Evolutionary conservation across 495 filamentous ascomycete species (phyloP), one percentile per base, ranked within the genome.

Genomic region (Talaromyces proteolyticus): DNA sequence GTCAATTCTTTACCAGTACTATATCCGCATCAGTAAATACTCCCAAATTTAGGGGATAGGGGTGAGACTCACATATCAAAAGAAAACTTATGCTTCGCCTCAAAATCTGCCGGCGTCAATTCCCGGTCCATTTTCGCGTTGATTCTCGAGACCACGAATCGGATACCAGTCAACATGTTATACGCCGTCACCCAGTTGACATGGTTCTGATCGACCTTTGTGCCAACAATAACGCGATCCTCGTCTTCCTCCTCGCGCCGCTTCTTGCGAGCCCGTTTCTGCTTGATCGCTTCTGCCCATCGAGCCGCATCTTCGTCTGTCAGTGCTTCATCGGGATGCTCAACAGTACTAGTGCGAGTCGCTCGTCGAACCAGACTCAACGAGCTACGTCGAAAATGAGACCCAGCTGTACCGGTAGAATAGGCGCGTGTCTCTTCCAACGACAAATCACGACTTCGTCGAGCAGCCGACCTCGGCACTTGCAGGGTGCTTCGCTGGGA

Each of bases 141-240:
- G 50, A 93, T 95, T 51, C 93, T 79, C 50, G 91, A 96, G 4
- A 99, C 94, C 20, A 88, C 87, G 56, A 99, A 96, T 39, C 93
- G 89, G 58, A 99, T 99, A 48, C 93, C 93, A 3, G 93, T 97
- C 69, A 99, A 80, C 93, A 99, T 99, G 68, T 99, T 97, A 68
- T 99, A 99, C 26, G 94, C 91, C 6, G 89, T 96, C 17, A 95
- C 89, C 84, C 89, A 99, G 67, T 99, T 99, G 43, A 88, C 89
- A 64, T 99, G 93, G 57, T 88, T 87, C 69, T 96, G 91, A 63
- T 97, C 93, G 29, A 99, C 93, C 68, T 96, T 96, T 19, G 91
- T 97, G 43, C 93, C 93, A n/a, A 99, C 91, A 46, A 94, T 78
- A 26, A 95, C 91, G 49, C 89, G 78, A 55, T 96, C 93, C 56